These are phyloP conservation scores for Penicillium sp. DNA, from an alignment of 2,329 filamentous ascomycete species.

Conservation along the genomic window DNA sequence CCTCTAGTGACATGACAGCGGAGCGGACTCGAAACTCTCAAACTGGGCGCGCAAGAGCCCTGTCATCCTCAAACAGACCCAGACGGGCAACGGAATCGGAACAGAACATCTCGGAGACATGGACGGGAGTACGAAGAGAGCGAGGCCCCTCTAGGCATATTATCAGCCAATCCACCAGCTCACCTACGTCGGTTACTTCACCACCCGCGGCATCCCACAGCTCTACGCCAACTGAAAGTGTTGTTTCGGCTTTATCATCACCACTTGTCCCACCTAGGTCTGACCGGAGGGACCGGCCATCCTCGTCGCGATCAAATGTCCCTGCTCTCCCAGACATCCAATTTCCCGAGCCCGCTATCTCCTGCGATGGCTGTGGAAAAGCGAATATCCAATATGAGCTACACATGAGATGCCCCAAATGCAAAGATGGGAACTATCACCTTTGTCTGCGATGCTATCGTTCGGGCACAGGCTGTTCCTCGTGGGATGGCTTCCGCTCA, in stretches of 20 bases:
- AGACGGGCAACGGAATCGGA: constrained; percentile 35
- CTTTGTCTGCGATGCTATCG: constrained; percentile 80
- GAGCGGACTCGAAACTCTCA: constrained; percentile 30
- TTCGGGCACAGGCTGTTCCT: constrained; percentile 66
- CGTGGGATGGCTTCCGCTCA: constrained; percentile 85
- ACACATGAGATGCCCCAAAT: constrained; percentile 75
- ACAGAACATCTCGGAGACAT: constrained; percentile 24
- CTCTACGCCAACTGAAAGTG: constrained; percentile 7
- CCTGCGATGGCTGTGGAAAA: constrained; percentile 66
- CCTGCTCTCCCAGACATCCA: constrained; percentile 30
- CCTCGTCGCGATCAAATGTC: constrained; percentile 29
- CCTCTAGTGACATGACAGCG: constrained; percentile 35
- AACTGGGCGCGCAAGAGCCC: constrained; percentile 20
- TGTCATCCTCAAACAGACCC: constrained; percentile 23
- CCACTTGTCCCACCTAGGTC: constrained; percentile 17
- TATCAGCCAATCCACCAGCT: constrained; percentile 23
- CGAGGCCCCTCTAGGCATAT: constrained; percentile 18
- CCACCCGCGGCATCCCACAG: constrained; percentile 5
- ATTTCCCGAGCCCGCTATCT: constrained; percentile 66
- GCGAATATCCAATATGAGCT: constrained; percentile 75
- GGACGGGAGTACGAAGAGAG: constrained; percentile 22
- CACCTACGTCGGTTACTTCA: constrained; percentile 16
- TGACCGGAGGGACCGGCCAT: constrained; percentile 28
- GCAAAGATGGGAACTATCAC: constrained; percentile 66
- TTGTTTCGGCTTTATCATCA: constrained; percentile 10